Evolutionary conservation across 345 rosid genomes (phyloP), one percentile per base, ranked within the genome.

Genomic region (Eucalyptus viminalis): DNA sequence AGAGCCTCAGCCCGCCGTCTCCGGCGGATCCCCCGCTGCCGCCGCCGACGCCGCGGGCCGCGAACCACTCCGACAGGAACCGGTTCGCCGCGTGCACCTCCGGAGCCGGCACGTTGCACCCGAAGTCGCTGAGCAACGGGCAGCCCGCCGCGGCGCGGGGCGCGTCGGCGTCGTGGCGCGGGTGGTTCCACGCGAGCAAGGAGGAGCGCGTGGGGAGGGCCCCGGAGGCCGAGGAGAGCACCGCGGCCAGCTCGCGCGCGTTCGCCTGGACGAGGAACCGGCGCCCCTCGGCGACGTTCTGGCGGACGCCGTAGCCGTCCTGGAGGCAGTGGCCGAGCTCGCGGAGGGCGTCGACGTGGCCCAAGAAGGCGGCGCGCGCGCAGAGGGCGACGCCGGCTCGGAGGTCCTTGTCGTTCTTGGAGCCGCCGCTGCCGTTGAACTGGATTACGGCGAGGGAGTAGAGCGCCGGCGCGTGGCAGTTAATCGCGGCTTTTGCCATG

Each of bases 281-380:
- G 5, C 99, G 95, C 9, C 99, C 99, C 87, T 98, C 98, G 34
- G 94, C 92, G 34, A 97, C 90, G 92, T 96, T 96, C 89, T 94
- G 98, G 5, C 96, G 95, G 65, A 98, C 98, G n/a, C 99, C 99
- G 81, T 98, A 98, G 49, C 99, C 99, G 69, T 98, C 99, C 81
- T 96, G 98, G 11, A 98, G 95, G 88, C 99, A 98, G 96, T 98
- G 99, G 80, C 99, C 99, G 8, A 98, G 96, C 95, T 98, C 99
- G 7, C 99, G 98, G 1, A 95, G 91, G 19, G 99, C 99, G 47
- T 98, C 99, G 56, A 98, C 94, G 89, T 97, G 98, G 67, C 99
- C 99, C 0, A 97, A 91, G 87, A 94, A 97, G 80, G 99, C 99
- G 5, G 99, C 97, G 76, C 99, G 95, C 6, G 99, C 98, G 58